Evolutionary conservation across 139 green algal species (phyloP).

Genomic region (Diplosphaera chodatii): DNA sequence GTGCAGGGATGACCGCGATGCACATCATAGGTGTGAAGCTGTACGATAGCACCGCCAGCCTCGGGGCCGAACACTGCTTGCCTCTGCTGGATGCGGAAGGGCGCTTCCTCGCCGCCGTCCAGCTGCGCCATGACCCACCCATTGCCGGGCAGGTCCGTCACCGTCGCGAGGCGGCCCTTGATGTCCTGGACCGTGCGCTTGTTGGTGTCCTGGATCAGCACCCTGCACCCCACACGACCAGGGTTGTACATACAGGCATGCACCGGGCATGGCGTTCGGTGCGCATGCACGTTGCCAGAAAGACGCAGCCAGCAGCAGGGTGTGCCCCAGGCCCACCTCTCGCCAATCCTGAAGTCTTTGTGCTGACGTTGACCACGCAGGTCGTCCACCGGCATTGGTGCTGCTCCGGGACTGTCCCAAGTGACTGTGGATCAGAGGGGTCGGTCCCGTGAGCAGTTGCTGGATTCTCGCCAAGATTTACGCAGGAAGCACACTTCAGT

Average conservation of each 20-base stretch:
- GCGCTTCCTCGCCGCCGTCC: background rate
- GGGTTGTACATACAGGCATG: background rate
- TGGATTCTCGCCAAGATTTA: too few species aligned
- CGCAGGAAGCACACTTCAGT: too few species aligned
- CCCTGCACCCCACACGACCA: background rate
- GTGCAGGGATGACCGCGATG: too few species aligned
- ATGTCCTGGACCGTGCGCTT: conserved; percentile 9
- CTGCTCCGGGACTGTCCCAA: too few species aligned
- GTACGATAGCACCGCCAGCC: too few species aligned
- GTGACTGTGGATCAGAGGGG: too few species aligned
- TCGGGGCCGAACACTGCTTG: background rate
- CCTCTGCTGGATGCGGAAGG: conserved; percentile 14
- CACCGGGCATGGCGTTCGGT: background rate
- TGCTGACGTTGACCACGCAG: background rate
- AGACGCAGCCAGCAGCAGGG: too few species aligned
- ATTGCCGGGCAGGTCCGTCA: conserved; percentile 8
- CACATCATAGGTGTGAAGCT: too few species aligned
- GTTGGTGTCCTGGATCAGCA: conserved; percentile 4
- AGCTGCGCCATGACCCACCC: conserved; percentile 15
- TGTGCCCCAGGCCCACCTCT: too few species aligned
- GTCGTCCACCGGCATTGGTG: too few species aligned
- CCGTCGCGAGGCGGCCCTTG: background rate
- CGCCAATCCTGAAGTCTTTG: background rate
- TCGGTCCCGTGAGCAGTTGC: too few species aligned
- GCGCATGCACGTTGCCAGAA: too few species aligned